Percentiles rank a stretch among this genome's conserved stretches.
Evolutionary conservation across 768 basidiomycete species (phyloP).

Genomic region (Pleurotus eryngii): DNA sequence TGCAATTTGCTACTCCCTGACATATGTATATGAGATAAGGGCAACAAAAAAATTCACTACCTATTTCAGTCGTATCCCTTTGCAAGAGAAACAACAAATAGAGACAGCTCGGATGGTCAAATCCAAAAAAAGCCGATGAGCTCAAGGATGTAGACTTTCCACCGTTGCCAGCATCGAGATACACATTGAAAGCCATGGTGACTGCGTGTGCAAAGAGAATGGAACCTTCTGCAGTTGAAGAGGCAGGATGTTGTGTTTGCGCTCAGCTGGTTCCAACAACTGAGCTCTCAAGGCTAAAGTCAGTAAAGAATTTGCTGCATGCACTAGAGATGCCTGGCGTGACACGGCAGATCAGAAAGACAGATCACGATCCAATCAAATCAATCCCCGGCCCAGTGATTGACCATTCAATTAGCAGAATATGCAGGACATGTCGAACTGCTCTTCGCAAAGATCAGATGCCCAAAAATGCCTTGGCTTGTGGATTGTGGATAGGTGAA

Average conservation of each 20-base stretch:
- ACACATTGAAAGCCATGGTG: too few relatives aligned
- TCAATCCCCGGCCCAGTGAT: slow-evolving; percentile 13
- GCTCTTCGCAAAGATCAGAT: slow-evolving; percentile 8
- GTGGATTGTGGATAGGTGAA: slow-evolving; percentile 32
- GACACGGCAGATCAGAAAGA: slow-evolving; percentile 6
- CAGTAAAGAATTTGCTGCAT: slow-evolving; percentile 7
- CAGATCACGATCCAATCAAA: slow-evolving; percentile 10
- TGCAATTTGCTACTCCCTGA: not conserved
- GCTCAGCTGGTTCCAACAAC: slow-evolving; percentile 13
- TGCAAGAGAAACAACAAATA: too few relatives aligned
- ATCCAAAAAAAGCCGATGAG: too few relatives aligned
- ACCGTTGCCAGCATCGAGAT: too few relatives aligned
- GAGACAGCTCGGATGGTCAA: too few relatives aligned
- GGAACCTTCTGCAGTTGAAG: slow-evolving; percentile 8
- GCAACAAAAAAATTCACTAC: not conserved
- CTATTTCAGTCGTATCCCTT: too few relatives aligned
- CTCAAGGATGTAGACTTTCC: too few relatives aligned
- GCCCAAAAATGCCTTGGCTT: slow-evolving; percentile 24
- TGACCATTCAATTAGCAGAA: slow-evolving; percentile 2
- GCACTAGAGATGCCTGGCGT: slow-evolving; percentile 7
- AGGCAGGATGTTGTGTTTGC: slow-evolving; percentile 30
- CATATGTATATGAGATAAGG: not conserved
- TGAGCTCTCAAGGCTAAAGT: not conserved
- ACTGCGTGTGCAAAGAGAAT: too few relatives aligned
- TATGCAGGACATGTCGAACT: slow-evolving; percentile 8